Evolutionary conservation across 2,329 filamentous ascomycete genomes (phyloP), one percentile per base, ranked within the genome.

Genomic region (Neoscytalidium dimidiatum): DNA sequence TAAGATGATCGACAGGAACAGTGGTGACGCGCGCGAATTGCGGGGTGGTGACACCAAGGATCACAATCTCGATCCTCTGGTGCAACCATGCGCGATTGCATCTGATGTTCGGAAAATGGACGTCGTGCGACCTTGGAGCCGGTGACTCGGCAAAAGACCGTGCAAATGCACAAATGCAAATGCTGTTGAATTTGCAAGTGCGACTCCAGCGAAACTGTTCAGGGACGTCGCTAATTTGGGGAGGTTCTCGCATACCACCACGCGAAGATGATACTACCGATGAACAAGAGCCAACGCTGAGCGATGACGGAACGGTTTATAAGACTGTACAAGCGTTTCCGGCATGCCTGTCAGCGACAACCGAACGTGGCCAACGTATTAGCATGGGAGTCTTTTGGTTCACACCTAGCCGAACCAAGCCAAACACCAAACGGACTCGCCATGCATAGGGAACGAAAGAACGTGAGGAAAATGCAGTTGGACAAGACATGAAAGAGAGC

Each of bases 281-380:
- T 26, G 58, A 63, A 63, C 58, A 66, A 57, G 11, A 66, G 57
- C 28, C 29, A 53, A 21, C 58, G 64, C 44, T 66, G 64, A 57
- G 41, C 57, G 38, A 62, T 51, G 57, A 61, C 44, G n/a, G 66
- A 58, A 43, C 44, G 43, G 49, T 60, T 78, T 77, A 79, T 74
- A 79, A 74, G 68, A 79, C 75, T 66, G 73, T 75, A 67, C 77
- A 79, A 11, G 75, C 73, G 67, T 75, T 77, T 69, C 69, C 74
- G 68, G 76, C 74, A 67, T 77, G 77, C 77, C 77, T 79, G 70
- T 68, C 67, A 70, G 67, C 66, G 58, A 51, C 21, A 53, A 62
- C 51, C 49, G 29, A 56, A 49, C 43, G 58, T 53, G 49, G 53
- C 21, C 26, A 28, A 64, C 49, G 28, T 33, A 64, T 64, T 64